Evolutionary conservation across 1,284 basidiomycete species (phyloP), one percentile per base, ranked within the genome.

Genomic region (Cryptococcus jaspeensis): DNA sequence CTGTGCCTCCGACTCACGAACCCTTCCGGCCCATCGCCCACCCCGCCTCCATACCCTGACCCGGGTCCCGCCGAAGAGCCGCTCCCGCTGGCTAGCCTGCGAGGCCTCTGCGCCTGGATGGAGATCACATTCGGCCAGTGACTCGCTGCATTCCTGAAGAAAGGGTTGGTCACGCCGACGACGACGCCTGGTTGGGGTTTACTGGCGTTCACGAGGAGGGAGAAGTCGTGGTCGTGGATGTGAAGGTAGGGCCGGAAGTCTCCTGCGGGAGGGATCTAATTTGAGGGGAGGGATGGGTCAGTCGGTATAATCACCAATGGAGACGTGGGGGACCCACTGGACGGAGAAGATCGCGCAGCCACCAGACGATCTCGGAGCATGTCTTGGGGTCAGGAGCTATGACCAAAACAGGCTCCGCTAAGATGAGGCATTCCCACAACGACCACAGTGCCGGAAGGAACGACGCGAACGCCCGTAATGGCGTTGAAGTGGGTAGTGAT

Each of bases 221-320:
- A 71, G 65, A 92, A 88, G 65, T 97, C 93, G 40, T 84, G 84
- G 67, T 98, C 95, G 72, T 97, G 94, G 59, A 98, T 93, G 16
- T 93, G 96, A 65, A 98, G 90, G 74, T 95, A 98, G 0, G 94
- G 95, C 8, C 94, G 83, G 66, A 92, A 86, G 71, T 98, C 94
- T 2, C 86, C 86, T 0, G 87, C 85, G 18, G 90, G 82, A 0
- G 92, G 91, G 28, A 97, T 86, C 87, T 91, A 62, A 13, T 18
- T 22, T 40, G 38, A 43, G 35, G 11, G 28, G 47, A 49, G 28
- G 16, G 13, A 9, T 16, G 42, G 43, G 5, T 64, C 32, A 56
- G 36, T n/a, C 20, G 32, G 15, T 23, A 53, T 43, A 51, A 25
- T 4, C 2, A 25, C 3, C 18, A 7, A 16, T 13, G 28, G 11